phyloP scores from a whole-genome alignment of 2,329 filamentous ascomycete genomes.

The Calonectria crousiana region DNA sequence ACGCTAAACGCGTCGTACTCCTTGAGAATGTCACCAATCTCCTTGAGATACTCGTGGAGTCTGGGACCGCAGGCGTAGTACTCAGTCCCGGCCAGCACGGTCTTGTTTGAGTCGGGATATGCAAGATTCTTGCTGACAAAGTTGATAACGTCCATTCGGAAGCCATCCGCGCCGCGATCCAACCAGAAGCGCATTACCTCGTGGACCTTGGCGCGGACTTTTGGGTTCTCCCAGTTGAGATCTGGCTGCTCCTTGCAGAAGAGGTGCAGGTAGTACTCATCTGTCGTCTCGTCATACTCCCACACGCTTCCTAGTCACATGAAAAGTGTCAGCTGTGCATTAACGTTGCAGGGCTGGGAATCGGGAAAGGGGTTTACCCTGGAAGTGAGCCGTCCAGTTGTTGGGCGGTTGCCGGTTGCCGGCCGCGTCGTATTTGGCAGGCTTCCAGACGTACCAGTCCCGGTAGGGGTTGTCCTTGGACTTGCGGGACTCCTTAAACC shows the following conservation, averaged over 20 bases:
- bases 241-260: slow-evolving; percentile 81
- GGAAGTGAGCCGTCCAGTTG: slow-evolving; percentile 63
- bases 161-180: slow-evolving; percentile 74
- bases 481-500: slow-evolving; percentile 68
- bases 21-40: slow-evolving; percentile 57
- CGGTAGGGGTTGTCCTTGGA: slow-evolving; percentile 66
- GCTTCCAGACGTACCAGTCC: slow-evolving; percentile 76
- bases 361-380: slow-evolving; percentile 41
- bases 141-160: slow-evolving; percentile 77
- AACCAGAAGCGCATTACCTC: slow-evolving; percentile 81
- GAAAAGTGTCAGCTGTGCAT: background rate
- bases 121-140: slow-evolving; percentile 72
- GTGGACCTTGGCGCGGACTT: slow-evolving; percentile 74
- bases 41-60: slow-evolving; percentile 60
- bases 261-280: slow-evolving; percentile 73
- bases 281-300: slow-evolving; percentile 62
- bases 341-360: background rate
- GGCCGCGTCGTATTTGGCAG: slow-evolving; percentile 66
- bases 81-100: slow-evolving; percentile 51
- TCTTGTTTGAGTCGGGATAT: slow-evolving; percentile 62
- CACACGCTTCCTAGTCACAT: slow-evolving; percentile 54
- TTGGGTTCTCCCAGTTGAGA: slow-evolving; percentile 81
- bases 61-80: slow-evolving; percentile 67
- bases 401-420: slow-evolving; percentile 72
- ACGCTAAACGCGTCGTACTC: slow-evolving; percentile 65